Evolutionary conservation across 257 asterid genomes (phyloP).

Genomic region (Salvia miltiorrhiza): DNA sequence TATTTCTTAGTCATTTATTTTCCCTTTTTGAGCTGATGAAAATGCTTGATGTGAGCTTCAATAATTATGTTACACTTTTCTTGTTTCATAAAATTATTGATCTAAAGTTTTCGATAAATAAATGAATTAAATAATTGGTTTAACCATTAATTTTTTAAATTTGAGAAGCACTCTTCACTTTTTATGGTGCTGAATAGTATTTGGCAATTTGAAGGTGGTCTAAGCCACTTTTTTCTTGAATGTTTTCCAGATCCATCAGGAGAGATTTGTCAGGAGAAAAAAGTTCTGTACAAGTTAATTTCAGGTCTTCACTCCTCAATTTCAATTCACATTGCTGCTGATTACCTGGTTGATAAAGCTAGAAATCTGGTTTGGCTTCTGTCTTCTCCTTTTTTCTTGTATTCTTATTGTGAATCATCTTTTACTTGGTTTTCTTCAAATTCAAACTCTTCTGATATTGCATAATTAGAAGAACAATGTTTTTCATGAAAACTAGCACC

Average conservation of each 20-base stretch:
- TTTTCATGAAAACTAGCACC: background rate
- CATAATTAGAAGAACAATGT: background rate
- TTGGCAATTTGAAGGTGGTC: slow-evolving; percentile 4
- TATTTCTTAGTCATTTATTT: background rate
- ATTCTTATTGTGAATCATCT: slow-evolving; percentile 7
- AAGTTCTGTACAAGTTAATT: slow-evolving; percentile 80
- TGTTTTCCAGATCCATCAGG: slow-evolving; percentile 69
- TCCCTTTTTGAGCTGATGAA: background rate
- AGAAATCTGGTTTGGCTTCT: slow-evolving; percentile 50
- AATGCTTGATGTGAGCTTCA: background rate
- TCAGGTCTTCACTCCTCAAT: slow-evolving; percentile 95
- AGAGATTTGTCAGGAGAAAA: slow-evolving; percentile 83
- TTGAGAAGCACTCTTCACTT: background rate
- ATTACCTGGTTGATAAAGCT: slow-evolving; percentile 83
- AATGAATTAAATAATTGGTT: background rate
- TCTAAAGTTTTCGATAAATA: background rate
- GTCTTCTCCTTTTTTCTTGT: slow-evolving; percentile 12
- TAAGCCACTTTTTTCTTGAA: background rate
- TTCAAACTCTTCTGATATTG: background rate
- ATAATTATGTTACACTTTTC: background rate
- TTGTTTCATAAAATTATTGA: background rate
- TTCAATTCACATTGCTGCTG: slow-evolving; percentile 81
- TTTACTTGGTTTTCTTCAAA: background rate
- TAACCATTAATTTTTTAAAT: background rate
- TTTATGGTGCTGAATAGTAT: slow-evolving; percentile 7